Evolutionary conservation across 768 basidiomycete species (phyloP).

Genomic region (Collybiopsis luxurians): DNA sequence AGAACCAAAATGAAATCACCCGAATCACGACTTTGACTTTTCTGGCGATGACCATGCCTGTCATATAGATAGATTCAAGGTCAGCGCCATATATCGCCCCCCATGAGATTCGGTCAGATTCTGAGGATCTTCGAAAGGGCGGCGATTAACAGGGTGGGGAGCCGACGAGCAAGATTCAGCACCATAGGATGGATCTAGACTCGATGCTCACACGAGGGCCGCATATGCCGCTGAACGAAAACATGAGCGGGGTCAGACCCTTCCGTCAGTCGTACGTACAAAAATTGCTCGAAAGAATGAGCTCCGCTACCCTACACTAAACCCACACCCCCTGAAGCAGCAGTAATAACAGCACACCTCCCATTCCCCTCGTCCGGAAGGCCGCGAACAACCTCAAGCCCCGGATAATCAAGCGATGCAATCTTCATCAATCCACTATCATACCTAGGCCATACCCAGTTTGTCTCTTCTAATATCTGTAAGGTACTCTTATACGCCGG

Average conservation of each 20-base stretch:
- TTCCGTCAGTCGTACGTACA: background rate
- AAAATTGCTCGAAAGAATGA: background rate
- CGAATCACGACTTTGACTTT: no score
- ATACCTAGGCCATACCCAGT: background rate
- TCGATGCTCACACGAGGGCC: background rate
- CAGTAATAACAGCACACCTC: constrained; percentile 4
- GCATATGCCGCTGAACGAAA: background rate
- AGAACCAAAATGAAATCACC: background rate
- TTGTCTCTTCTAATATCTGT: background rate
- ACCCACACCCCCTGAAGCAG: background rate
- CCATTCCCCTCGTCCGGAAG: constrained; percentile 2
- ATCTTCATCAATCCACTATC: no score
- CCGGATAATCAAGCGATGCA: constrained; percentile 1
- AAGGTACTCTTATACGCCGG: background rate
- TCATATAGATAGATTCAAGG: background rate
- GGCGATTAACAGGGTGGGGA: background rate
- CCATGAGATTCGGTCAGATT: background rate
- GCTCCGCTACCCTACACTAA: background rate
- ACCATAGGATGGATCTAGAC: background rate
- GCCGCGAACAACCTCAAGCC: background rate
- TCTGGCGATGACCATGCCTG: background rate
- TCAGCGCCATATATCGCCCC: background rate
- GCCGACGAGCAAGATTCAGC: background rate
- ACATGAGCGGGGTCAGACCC: background rate
- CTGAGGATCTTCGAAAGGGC: background rate